Conservation (phyloP, 352 stramenopile species). For the Pilasporangium apinafurcum region DNA sequence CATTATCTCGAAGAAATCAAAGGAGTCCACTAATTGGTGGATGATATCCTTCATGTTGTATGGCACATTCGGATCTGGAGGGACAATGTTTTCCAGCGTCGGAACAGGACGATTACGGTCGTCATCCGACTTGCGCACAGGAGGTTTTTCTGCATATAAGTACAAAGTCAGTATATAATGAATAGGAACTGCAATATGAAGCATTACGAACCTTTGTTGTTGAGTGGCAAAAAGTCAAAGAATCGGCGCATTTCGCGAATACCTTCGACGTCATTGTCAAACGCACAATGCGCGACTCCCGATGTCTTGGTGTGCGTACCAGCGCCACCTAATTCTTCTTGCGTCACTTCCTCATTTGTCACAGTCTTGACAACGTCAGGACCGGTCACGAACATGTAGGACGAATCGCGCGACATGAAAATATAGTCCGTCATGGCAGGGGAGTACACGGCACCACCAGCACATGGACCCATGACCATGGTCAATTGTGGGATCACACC, state of each 20-base stretch:
- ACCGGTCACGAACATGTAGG: constrained; percentile 99
- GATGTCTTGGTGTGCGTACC: constrained; percentile 94
- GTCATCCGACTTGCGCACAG: constrained; percentile 78
- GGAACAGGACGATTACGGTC: constrained; percentile 81
- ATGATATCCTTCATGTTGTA: constrained; percentile 99
- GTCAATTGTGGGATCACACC: constrained; percentile 95
- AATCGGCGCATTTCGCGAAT: constrained; percentile 92
- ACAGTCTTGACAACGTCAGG: constrained; percentile 98
- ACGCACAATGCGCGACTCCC: constrained; percentile 93
- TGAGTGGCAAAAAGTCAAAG: constrained; percentile 95
- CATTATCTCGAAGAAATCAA: constrained; percentile 97
- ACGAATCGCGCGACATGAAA: constrained; percentile 97
- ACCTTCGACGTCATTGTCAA: constrained; percentile 95
- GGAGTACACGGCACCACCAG: constrained; percentile 92
- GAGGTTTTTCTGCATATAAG: constrained; percentile 54
- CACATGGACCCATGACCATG: constrained; percentile 97
- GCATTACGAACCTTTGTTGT: constrained; percentile 62
- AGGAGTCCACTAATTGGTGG: constrained; percentile 92
- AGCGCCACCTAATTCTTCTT: constrained; percentile 93
- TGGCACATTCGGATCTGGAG: constrained; percentile 95
- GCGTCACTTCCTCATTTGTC: constrained; percentile 95
- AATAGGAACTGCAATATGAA: neutral
- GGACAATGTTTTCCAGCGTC: constrained; percentile 91
- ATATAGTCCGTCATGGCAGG: constrained; percentile 99
- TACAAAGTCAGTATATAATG: neutral